Evolutionary conservation across 305 asterid genomes (phyloP).

Genomic region (Nicotiana rustica): DNA sequence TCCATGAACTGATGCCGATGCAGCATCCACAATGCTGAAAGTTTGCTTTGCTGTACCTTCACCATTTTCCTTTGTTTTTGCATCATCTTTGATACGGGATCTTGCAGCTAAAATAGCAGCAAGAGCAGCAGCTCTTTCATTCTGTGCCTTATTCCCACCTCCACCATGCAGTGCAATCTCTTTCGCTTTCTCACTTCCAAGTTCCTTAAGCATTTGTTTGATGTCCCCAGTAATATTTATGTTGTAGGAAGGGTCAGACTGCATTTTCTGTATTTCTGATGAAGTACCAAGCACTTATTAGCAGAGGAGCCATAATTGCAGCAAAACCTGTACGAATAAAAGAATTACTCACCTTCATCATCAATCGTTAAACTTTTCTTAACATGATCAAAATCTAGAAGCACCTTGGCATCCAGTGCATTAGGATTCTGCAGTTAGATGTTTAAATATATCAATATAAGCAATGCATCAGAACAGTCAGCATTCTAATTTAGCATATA

Average conservation of each 20-base stretch:
- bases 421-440: conserved; percentile 79
- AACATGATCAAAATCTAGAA: conserved; percentile 89
- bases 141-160: conserved; percentile 91
- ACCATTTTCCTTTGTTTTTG: conserved; percentile 51
- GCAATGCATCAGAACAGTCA: conserved; percentile 31
- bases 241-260: conserved; percentile 84
- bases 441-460: conserved; percentile 35
- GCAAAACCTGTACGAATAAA: conserved; percentile 23
- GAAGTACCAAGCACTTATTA: conserved; percentile 19
- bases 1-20: conserved; percentile 99
- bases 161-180: conserved; percentile 98
- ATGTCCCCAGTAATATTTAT: conserved; percentile 88
- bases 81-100: conserved; percentile 81
- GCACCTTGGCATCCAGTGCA: conserved; percentile 82
- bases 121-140: conserved; percentile 92
- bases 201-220: conserved; percentile 92
- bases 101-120: conserved; percentile 88
- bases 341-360: conserved; percentile 74
- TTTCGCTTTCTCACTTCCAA: conserved; percentile 89
- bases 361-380: conserved; percentile 86
- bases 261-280: conserved; percentile 79
- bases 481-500: conserved; percentile 19
- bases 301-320: conserved; percentile 33
- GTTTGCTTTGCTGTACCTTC: conserved; percentile 64
- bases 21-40: conserved; percentile 97